phyloP scores from a whole-genome alignment of 768 basidiomycete genomes.

The Pleurotus cornucopiae region DNA sequence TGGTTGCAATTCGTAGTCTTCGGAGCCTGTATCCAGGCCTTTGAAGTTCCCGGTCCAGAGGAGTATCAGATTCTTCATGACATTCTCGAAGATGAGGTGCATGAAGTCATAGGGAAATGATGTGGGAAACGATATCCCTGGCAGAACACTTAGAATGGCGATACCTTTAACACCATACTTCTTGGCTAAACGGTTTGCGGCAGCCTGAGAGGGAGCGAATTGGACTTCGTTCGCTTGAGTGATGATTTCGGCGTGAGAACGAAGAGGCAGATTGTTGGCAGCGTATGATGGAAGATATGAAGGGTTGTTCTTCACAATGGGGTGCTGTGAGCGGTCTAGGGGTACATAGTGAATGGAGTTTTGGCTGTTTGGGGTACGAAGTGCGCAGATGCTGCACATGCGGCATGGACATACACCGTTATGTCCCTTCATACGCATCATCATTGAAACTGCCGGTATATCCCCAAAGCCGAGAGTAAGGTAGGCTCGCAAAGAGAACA shows the following conservation, averaged over 20 bases:
- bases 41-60: slow-evolving; percentile 42
- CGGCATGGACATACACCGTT: slow-evolving; percentile 16
- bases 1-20: slow-evolving; percentile 22
- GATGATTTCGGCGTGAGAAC: slow-evolving; percentile 25
- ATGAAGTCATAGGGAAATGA: slow-evolving; percentile 47
- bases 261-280: slow-evolving; percentile 27
- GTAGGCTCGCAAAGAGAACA: slow-evolving; percentile 16
- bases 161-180: slow-evolving; percentile 28
- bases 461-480: slow-evolving; percentile 2
- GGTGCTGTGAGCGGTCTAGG: slow-evolving; percentile 11
- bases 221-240: slow-evolving; percentile 19
- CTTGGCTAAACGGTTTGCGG: slow-evolving; percentile 20
- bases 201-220: slow-evolving; percentile 15
- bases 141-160: slow-evolving; percentile 24
- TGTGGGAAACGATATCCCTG: slow-evolving; percentile 29
- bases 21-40: slow-evolving; percentile 25
- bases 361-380: slow-evolving; percentile 14
- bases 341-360: slow-evolving; percentile 24
- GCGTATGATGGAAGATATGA: slow-evolving; percentile 16
- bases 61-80: slow-evolving; percentile 32
- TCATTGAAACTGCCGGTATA: slow-evolving; percentile 9
- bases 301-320: background rate
- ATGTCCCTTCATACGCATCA: slow-evolving; percentile 7
- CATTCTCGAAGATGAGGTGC: slow-evolving; percentile 44
- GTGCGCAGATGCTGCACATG: slow-evolving; percentile 22